Conservation (phyloP, 192 early-diverging fungal species). For the Podila clonocystis region DNA sequence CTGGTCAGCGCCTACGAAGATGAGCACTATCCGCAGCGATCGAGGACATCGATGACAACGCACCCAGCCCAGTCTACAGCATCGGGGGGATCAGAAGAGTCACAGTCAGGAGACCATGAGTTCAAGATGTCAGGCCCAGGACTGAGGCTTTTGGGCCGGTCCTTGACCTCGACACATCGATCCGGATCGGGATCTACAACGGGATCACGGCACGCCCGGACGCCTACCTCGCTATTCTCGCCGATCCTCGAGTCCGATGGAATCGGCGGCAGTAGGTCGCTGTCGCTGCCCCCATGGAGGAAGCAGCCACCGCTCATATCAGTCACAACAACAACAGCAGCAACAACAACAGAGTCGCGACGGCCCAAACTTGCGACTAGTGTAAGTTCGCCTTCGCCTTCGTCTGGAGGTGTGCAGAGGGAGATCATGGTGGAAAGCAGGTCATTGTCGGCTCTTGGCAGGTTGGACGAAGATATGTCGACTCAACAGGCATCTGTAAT, state of each 20-base stretch:
- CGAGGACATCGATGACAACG: neutral
- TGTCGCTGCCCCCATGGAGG: constrained; percentile 35
- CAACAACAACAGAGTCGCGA: constrained; percentile 2
- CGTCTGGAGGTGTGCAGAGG: neutral
- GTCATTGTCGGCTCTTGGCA: neutral
- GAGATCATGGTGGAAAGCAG: neutral
- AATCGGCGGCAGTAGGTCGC: neutral
- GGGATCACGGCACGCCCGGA: neutral
- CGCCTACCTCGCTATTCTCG: neutral
- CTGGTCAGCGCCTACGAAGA: constrained; percentile 24
- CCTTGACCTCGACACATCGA: too few relatives aligned
- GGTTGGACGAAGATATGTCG: neutral
- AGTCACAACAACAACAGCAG: neutral
- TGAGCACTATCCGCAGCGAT: constrained; percentile 4
- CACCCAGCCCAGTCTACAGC: neutral
- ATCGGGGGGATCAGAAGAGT: neutral
- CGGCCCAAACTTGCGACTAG: neutral
- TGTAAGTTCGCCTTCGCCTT: neutral
- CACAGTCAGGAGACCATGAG: neutral
- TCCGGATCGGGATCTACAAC: neutral
- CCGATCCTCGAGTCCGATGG: constrained; percentile 3
- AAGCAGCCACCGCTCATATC: neutral
- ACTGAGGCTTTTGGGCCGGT: too few relatives aligned
- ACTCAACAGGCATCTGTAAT: neutral
- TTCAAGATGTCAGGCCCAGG: too few relatives aligned